phyloP scores from a whole-genome alignment of 192 early-diverging fungal species.

The Backusella parvicylindrica region DNA sequence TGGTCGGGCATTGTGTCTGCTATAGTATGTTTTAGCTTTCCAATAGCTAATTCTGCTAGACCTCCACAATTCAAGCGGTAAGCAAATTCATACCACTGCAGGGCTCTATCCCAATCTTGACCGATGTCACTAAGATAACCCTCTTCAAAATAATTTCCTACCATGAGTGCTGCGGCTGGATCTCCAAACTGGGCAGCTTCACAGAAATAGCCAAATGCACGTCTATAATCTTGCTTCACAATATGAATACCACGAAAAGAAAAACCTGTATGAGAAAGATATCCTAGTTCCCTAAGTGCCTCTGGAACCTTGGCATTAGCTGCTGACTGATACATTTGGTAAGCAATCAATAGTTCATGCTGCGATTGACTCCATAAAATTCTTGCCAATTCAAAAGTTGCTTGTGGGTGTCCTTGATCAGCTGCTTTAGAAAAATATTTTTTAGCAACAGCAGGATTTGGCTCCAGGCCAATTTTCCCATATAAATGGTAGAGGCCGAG shows the following conservation, averaged over 20 bases:
- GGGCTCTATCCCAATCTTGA: slow-evolving; percentile 12
- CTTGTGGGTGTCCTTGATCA: slow-evolving; percentile 16
- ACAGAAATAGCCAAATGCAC: slow-evolving; percentile 24
- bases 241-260: slow-evolving; percentile 1
- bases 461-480: slow-evolving; percentile 17
- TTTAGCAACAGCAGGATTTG: slow-evolving; percentile 10
- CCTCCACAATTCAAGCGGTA: slow-evolving; percentile 8
- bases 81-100: slow-evolving; percentile 24
- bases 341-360: slow-evolving; percentile 4
- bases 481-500: slow-evolving; percentile 24
- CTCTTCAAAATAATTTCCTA: slow-evolving; percentile 31
- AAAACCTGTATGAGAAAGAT: slow-evolving; percentile 25
- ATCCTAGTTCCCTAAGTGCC: slow-evolving; percentile 13
- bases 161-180: slow-evolving; percentile 22
- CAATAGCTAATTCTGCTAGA: slow-evolving; percentile 27
- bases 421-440: slow-evolving; percentile 19
- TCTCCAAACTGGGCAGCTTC: slow-evolving; percentile 23
- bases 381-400: slow-evolving; percentile 17
- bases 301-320: slow-evolving; percentile 18
- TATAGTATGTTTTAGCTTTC: slow-evolving; percentile 15
- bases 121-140: slow-evolving; percentile 11
- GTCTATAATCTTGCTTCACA: slow-evolving; percentile 25
- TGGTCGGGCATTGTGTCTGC: neutral
- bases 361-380: slow-evolving; percentile 12
- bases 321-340: slow-evolving; percentile 13